These are phyloP conservation scores for Neurospora hispaniola DNA, from an alignment of 495 filamentous ascomycete species.

Conservation along the genomic window DNA sequence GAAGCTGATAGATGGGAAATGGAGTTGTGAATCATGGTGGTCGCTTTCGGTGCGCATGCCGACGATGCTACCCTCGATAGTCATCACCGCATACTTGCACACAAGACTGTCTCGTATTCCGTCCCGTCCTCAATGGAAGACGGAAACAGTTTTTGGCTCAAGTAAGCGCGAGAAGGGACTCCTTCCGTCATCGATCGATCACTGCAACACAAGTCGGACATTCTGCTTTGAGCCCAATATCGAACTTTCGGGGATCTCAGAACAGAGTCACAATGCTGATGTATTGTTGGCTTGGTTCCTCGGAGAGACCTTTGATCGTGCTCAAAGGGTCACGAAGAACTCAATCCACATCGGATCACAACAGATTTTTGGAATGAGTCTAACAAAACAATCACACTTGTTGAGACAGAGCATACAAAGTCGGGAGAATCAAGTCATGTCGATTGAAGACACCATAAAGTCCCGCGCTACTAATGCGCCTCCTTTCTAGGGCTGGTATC, in stretches of 20 bases:
- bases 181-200: neutral
- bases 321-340: neutral
- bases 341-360: neutral
- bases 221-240: neutral
- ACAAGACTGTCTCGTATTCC: neutral
- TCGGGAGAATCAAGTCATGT: neutral
- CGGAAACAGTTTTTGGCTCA: neutral
- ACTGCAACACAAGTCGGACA: neutral
- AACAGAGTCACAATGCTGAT: neutral
- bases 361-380: neutral
- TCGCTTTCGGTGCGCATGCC: neutral
- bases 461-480: neutral
- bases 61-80: neutral
- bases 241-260: neutral
- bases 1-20: neutral
- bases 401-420: neutral
- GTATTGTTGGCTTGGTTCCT: neutral
- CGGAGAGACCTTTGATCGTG: neutral
- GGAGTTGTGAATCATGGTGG: neutral
- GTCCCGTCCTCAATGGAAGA: neutral
- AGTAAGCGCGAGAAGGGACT: neutral
- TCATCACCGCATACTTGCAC: neutral
- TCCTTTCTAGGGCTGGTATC: neutral
- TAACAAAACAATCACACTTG: neutral
- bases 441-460: neutral